Percentiles rank a stretch among this genome's conserved stretches.
These are phyloP conservation scores for Lactarius sp. DNA, from an alignment of 768 basidiomycete genomes.

Conservation along the genomic window DNA sequence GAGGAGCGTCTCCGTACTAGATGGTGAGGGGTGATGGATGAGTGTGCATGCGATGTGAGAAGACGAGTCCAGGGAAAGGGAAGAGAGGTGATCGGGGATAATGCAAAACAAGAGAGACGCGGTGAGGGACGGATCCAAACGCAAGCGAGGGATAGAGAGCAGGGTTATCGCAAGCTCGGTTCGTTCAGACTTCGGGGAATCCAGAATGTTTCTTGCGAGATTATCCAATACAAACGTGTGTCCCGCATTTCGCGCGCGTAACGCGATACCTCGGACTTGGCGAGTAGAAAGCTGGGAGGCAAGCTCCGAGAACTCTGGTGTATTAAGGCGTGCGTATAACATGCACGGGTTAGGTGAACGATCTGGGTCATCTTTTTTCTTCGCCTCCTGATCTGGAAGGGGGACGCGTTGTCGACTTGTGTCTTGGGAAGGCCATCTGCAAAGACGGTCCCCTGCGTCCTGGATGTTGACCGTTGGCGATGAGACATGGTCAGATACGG, in stretches of 20 bases:
- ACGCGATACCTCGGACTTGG: slow-evolving; percentile 32
- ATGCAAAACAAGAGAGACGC: slow-evolving; percentile 11
- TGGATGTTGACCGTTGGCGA: not conserved
- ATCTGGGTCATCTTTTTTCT: not conserved
- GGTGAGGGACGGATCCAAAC: slow-evolving; percentile 5
- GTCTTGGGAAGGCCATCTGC: not conserved
- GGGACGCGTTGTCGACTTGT: not conserved
- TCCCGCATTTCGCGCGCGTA: slow-evolving; percentile 32
- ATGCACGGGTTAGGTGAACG: not conserved
- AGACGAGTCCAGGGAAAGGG: slow-evolving; percentile 28
- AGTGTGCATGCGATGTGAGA: slow-evolving; percentile 33
- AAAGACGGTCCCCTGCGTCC: not conserved
- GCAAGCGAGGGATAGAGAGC: slow-evolving; percentile 11
- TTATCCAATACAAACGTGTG: slow-evolving; percentile 35
- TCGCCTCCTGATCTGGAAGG: not conserved
- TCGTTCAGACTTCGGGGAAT: slow-evolving; percentile 17
- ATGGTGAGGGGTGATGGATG: slow-evolving; percentile 37
- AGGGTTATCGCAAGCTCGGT: slow-evolving; percentile 7
- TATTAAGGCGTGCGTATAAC: slow-evolving; percentile 4
- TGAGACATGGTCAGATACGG: not conserved
- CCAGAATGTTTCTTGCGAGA: slow-evolving; percentile 41
- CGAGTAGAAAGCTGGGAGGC: slow-evolving; percentile 21
- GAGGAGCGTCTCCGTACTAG: not conserved
- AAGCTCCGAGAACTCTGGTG: slow-evolving; percentile 7
- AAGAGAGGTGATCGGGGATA: slow-evolving; percentile 30